A percentile compares a stretch with the other conserved stretches of the same genome.
These are phyloP conservation scores for Lecanicillium sp. DNA, from an alignment of 2,329 filamentous ascomycete species.

Conservation along the genomic window DNA sequence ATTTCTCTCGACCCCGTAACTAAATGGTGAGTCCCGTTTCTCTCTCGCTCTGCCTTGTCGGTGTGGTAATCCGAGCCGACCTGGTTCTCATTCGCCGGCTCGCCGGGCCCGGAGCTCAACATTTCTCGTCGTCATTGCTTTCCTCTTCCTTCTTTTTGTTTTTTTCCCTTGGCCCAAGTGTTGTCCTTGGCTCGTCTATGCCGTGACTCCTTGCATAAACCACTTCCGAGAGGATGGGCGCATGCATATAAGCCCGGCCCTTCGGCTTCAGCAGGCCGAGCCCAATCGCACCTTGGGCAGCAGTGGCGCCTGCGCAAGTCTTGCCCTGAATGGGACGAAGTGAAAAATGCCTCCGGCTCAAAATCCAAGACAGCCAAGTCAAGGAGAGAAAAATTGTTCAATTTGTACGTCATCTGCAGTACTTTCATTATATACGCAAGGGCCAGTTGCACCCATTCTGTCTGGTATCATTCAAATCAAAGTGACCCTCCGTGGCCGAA, in stretches of 20 bases:
- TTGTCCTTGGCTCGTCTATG: slow-evolving; percentile 3
- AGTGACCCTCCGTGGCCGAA: slow-evolving; percentile 39
- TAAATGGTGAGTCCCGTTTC: no score
- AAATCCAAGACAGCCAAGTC: background rate
- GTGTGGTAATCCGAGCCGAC: no score
- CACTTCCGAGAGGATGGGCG: background rate
- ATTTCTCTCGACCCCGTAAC: no score
- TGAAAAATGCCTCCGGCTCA: background rate
- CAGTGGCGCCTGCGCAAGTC: slow-evolving; percentile 4
- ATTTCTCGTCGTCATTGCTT: no score
- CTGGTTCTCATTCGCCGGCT: no score
- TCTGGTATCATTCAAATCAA: background rate
- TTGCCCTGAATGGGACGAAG: background rate
- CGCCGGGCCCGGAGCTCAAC: no score
- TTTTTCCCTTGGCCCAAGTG: background rate
- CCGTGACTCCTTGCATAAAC: slow-evolving; percentile 8
- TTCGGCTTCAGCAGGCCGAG: background rate
- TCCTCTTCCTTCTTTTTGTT: no score
- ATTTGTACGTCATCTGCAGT: slow-evolving; percentile 3
- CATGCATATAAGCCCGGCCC: background rate
- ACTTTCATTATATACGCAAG: slow-evolving; percentile 10
- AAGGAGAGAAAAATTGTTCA: no score
- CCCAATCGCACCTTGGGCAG: slow-evolving; percentile 9
- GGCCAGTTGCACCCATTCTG: background rate
- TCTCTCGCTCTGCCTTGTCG: background rate